Evolutionary conservation across 768 basidiomycete species (phyloP).

Genomic region (Strobilomyces dryophilus): DNA sequence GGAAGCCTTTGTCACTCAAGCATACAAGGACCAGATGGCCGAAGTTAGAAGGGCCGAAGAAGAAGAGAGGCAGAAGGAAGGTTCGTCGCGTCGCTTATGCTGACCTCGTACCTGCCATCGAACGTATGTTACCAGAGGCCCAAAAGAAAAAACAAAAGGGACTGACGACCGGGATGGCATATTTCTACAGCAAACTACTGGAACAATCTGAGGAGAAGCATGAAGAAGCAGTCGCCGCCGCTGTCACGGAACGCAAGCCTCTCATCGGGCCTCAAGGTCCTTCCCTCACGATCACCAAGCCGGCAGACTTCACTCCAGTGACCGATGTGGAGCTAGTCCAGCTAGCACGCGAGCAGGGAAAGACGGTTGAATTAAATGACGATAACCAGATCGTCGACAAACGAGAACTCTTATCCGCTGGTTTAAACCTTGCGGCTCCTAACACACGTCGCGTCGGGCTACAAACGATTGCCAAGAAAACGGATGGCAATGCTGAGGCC

Average conservation of each 20-base stretch:
- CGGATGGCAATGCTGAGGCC: slow-evolving; percentile 29
- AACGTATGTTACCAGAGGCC: slow-evolving; percentile 35
- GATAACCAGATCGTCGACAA: slow-evolving; percentile 98
- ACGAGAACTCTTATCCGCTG: slow-evolving; percentile 85
- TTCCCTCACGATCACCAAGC: slow-evolving; percentile 69
- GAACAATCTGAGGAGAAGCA: slow-evolving; percentile 80
- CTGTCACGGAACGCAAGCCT: slow-evolving; percentile 49
- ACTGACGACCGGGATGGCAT: slow-evolving; percentile 70
- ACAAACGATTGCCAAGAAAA: slow-evolving; percentile 27
- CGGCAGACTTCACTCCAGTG: slow-evolving; percentile 53
- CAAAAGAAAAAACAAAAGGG: slow-evolving; percentile 58
- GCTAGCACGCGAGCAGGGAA: slow-evolving; percentile 68
- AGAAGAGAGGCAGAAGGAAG: slow-evolving; percentile 86
- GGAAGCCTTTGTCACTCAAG: slow-evolving; percentile 96
- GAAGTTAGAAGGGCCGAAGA: slow-evolving; percentile 88
- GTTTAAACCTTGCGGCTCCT: slow-evolving; percentile 83
- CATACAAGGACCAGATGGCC: slow-evolving; percentile 95
- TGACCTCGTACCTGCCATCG: background rate
- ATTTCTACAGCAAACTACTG: slow-evolving; percentile 76
- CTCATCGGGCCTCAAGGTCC: slow-evolving; percentile 62
- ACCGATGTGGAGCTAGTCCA: slow-evolving; percentile 75
- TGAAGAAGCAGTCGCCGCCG: slow-evolving; percentile 75
- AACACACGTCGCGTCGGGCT: slow-evolving; percentile 71
- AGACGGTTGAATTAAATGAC: slow-evolving; percentile 90
- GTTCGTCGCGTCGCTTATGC: slow-evolving; percentile 39